Conservation (phyloP, 108 stramenopile genomes). For the Phaeodactylum tricornutum region DNA sequence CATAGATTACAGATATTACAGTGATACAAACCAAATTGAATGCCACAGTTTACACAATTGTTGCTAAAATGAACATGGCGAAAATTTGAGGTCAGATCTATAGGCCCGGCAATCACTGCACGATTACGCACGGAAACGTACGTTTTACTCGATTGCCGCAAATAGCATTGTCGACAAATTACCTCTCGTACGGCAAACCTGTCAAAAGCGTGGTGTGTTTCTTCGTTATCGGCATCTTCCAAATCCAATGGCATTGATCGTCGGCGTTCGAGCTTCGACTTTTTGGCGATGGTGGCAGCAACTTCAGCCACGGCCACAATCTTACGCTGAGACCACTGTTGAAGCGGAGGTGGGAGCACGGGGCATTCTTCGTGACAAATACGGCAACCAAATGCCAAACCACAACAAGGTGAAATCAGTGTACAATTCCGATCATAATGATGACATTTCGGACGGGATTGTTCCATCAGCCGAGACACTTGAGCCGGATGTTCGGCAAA, state of each 20-base stretch:
- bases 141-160: conserved; percentile 75
- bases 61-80: conserved; percentile 29
- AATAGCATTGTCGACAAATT: conserved; percentile 71
- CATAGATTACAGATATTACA: conserved; percentile 78
- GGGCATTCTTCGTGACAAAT: conserved; percentile 79
- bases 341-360: conserved; percentile 16
- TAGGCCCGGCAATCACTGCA: neutral
- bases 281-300: neutral
- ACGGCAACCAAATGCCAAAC: conserved; percentile 72
- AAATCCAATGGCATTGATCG: conserved; percentile 22
- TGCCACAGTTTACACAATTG: conserved; percentile 49
- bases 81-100: neutral
- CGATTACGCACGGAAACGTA: conserved; percentile 16
- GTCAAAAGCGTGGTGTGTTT: conserved; percentile 74
- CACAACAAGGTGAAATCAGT: conserved; percentile 72
- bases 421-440: conserved; percentile 77
- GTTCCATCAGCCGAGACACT: conserved; percentile 22
- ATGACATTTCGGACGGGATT: conserved; percentile 38
- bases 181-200: conserved; percentile 65
- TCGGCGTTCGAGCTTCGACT: conserved; percentile 19
- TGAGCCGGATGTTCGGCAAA: conserved; percentile 15
- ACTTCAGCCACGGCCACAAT: conserved; percentile 4
- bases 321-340: conserved; percentile 4
- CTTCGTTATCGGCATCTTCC: conserved; percentile 50
- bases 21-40: conserved; percentile 72